Conservation (phyloP, 148 eudicot genomes). For the Silene latifolia region DNA sequence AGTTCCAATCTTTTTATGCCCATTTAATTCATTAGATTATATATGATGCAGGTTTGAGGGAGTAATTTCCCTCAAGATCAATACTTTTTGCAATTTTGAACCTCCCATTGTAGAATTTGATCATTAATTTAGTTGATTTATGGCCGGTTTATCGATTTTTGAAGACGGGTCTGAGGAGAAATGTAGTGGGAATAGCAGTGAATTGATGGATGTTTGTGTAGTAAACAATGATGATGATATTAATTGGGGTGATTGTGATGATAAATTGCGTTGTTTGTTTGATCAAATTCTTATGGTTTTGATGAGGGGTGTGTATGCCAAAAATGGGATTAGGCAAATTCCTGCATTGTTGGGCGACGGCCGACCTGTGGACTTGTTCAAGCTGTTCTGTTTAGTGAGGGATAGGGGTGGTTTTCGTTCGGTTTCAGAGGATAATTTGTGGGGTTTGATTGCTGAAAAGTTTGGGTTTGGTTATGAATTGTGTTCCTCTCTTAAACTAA, state of each 20-base stretch:
- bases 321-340: constrained; percentile 46
- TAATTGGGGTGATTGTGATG: constrained; percentile 46
- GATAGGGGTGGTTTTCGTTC: constrained; percentile 58
- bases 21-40: constrained; percentile 15
- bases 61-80: constrained; percentile 10
- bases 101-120: background rate
- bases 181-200: constrained; percentile 12
- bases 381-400: constrained; percentile 69
- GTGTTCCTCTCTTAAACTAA: constrained; percentile 44
- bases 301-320: constrained; percentile 41
- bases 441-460: constrained; percentile 64
- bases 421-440: constrained; percentile 57
- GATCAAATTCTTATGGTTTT: constrained; percentile 55
- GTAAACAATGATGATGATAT: constrained; percentile 31
- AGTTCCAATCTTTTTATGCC: constrained; percentile 19
- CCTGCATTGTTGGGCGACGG: constrained; percentile 60
- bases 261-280: constrained; percentile 52
- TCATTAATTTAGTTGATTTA: constrained; percentile 19
- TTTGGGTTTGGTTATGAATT: constrained; percentile 39
- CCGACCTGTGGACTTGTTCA: constrained; percentile 55
- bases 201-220: constrained; percentile 17
- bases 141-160: constrained; percentile 45
- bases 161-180: constrained; percentile 32
- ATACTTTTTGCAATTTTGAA: constrained; percentile 9
- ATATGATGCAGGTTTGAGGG: constrained; percentile 21